Evolutionary conservation across 805 yeast genomes (phyloP).

Genomic region (Yamadazyma kitorensis): DNA sequence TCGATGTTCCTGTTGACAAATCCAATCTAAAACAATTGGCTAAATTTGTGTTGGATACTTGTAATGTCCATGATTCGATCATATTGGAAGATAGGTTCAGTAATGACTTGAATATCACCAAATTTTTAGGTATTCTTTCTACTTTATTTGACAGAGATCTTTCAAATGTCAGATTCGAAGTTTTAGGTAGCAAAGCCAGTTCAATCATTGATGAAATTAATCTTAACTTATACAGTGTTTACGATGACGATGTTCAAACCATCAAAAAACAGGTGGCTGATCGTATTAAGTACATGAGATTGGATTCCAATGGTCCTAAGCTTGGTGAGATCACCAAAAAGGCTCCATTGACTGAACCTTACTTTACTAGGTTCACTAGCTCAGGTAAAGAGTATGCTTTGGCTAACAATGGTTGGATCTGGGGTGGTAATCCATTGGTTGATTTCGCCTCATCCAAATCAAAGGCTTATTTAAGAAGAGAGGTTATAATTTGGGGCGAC

Average conservation of each 20-base stretch:
- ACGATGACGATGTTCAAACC: constrained; percentile 67
- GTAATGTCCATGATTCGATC: constrained; percentile 40
- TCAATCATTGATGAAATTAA: constrained; percentile 75
- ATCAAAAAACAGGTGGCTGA: constrained; percentile 70
- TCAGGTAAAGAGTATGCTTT: constrained; percentile 62
- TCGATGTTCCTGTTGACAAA: constrained; percentile 46
- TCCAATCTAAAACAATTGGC: constrained; percentile 45
- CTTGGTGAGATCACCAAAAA: constrained; percentile 56
- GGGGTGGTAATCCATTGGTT: constrained; percentile 93
- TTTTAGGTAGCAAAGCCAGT: constrained; percentile 35
- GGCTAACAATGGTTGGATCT: constrained; percentile 98
- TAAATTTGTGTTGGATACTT: constrained; percentile 41
- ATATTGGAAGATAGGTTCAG: constrained; percentile 49
- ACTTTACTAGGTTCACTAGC: constrained; percentile 70
- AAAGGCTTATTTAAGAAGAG: constrained; percentile 82
- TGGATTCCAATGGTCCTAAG: constrained; percentile 81
- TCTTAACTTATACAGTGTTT: constrained; percentile 63
- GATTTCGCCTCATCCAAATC: constrained; percentile 86
- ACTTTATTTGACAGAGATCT: constrained; percentile 17
- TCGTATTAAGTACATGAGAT: constrained; percentile 70
- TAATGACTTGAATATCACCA: constrained; percentile 50
- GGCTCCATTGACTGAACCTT: constrained; percentile 75
- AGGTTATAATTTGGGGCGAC: constrained; percentile 96
- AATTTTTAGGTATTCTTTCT: constrained; percentile 52
- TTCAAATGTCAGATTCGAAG: constrained; percentile 21